These are phyloP conservation scores for Tetrapisispora namnaoensis DNA, from an alignment of 805 yeast genomes.

Conservation along the genomic window DNA sequence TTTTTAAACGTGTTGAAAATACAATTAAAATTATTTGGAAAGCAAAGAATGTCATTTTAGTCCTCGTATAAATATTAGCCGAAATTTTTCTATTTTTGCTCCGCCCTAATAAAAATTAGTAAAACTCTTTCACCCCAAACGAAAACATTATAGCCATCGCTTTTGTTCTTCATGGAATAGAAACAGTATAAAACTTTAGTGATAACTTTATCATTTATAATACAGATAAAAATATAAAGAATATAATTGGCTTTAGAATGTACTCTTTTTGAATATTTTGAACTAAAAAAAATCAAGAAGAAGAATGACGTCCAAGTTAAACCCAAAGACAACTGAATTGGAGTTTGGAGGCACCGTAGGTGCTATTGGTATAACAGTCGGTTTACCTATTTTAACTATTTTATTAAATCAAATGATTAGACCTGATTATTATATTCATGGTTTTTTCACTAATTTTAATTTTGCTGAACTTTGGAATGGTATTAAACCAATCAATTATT, in stretches of 20 bases:
- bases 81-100: background rate
- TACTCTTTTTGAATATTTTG: background rate
- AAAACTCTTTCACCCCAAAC: background rate
- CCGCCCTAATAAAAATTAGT: background rate
- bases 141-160: background rate
- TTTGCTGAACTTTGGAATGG: slow-evolving; percentile 30
- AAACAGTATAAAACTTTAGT: too few relatives aligned
- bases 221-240: background rate
- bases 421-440: slow-evolving; percentile 43
- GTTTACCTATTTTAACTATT: slow-evolving; percentile 56
- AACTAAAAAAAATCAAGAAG: background rate
- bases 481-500: slow-evolving; percentile 25
- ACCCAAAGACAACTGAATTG: slow-evolving; percentile 59
- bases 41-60: background rate
- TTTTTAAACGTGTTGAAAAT: too few relatives aligned
- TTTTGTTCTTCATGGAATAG: too few relatives aligned
- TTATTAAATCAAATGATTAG: slow-evolving; percentile 54
- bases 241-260: background rate
- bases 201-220: too few relatives aligned
- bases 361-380: slow-evolving; percentile 52
- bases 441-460: slow-evolving; percentile 35
- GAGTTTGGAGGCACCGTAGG: slow-evolving; percentile 81
- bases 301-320: slow-evolving; percentile 29
- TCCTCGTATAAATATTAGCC: background rate
- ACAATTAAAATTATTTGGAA: background rate